phyloP scores from a whole-genome alignment of 129 eudicot species.

The Pittosporum tobira region DNA sequence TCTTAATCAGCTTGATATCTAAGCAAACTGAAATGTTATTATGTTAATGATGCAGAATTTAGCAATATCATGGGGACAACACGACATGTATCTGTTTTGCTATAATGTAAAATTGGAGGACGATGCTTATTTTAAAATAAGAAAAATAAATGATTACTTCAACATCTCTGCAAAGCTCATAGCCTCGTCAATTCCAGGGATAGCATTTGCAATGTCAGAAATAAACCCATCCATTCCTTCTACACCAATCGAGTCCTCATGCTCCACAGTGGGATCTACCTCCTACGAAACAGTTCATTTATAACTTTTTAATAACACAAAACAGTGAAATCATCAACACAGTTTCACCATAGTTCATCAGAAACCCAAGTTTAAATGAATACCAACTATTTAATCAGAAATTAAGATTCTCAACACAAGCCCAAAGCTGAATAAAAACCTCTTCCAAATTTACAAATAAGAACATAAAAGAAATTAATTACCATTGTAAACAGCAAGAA shows the following conservation, averaged over 20 bases:
- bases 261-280: slow-evolving; percentile 85
- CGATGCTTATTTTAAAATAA: too few relatives aligned
- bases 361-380: neutral
- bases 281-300: slow-evolving; percentile 36
- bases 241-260: slow-evolving; percentile 44
- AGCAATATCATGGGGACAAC: neutral
- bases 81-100: neutral
- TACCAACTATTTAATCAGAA: neutral
- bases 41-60: neutral
- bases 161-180: slow-evolving; percentile 99
- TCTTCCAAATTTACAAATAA: neutral
- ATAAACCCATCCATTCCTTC: slow-evolving; percentile 74
- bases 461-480: neutral
- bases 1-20: too few relatives aligned
- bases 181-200: slow-evolving; percentile 98
- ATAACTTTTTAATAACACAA: too few relatives aligned
- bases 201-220: slow-evolving; percentile 87
- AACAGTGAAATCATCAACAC: neutral
- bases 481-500: neutral
- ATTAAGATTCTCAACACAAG: neutral
- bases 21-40: too few relatives aligned
- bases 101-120: slow-evolving; percentile 5
- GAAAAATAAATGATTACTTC: too few relatives aligned
- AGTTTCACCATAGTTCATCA: neutral
- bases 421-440: too few relatives aligned